Conservation (phyloP, 1,284 basidiomycete species). For the Boletus hoseneyae region DNA sequence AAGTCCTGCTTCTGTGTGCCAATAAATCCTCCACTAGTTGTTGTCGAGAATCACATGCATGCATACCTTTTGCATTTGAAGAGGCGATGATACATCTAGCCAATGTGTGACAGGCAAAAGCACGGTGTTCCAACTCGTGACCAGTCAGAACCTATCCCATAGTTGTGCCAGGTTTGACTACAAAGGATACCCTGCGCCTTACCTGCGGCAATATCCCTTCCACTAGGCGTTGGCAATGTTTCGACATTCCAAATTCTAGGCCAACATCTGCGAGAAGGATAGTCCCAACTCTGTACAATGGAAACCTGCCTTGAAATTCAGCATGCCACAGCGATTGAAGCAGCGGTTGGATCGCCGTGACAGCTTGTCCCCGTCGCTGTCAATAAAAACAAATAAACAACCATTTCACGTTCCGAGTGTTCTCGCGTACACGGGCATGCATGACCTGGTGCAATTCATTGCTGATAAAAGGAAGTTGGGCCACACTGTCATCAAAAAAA, state of each 20-base stretch:
- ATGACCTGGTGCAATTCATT: constrained; percentile 62
- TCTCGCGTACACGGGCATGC: constrained; percentile 51
- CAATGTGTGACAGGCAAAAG: constrained; percentile 66
- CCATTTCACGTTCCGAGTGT: background rate
- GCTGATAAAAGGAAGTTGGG: constrained; percentile 48
- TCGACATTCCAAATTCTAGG: constrained; percentile 71
- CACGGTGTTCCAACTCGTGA: constrained; percentile 69
- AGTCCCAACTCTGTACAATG: constrained; percentile 61
- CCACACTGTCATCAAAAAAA: constrained; percentile 35
- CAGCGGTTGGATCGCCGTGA: constrained; percentile 59
- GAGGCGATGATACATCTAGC: constrained; percentile 68
- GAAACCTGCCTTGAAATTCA: constrained; percentile 69
- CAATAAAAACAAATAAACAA: constrained; percentile 9
- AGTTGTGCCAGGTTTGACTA: background rate
- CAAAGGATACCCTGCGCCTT: constrained; percentile 9
- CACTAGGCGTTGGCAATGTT: constrained; percentile 56
- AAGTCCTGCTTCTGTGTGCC: constrained; percentile 37
- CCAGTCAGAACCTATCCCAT: constrained; percentile 58
- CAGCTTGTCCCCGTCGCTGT: constrained; percentile 55
- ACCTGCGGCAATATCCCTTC: constrained; percentile 81
- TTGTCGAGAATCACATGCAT: constrained; percentile 1
- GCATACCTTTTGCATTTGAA: constrained; percentile 33
- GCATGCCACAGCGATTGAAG: constrained; percentile 73
- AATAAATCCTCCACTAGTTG: constrained; percentile 1
- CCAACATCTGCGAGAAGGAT: constrained; percentile 72